Evolutionary conservation across 371 early-diverging fungal genomes (phyloP), one percentile per base, ranked within the genome.

Genomic region (Rhizoclosmatium hyalinum): DNA sequence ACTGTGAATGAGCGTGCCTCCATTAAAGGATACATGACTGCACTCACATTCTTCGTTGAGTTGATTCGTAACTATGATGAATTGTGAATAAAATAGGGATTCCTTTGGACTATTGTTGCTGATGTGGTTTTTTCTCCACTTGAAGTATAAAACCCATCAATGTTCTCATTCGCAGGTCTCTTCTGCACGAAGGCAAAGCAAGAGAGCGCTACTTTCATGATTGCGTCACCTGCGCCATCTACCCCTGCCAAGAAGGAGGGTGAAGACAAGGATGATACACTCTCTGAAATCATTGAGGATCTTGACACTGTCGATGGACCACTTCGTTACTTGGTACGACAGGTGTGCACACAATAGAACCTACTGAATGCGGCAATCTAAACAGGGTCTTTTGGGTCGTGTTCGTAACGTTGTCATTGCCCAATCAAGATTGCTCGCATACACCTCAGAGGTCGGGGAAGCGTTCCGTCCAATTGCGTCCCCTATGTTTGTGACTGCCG

Each of bases 391-490:
- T 14, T 60, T 76, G 61, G 89, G 87, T 77, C 90, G 93, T 32
- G 77, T 92, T 50, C 80, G 86, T 55, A 90, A 82, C 8, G 85
- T 91, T 39, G 76, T 90, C 32, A 72, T 79, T 4, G 90, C 90
- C 21, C 89, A 89, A 10, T 81, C 84, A 21, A 85, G 91, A 43
- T 89, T 90, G 73, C 82, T 92, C 58, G 92, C 91, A 17, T 92
- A 91, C 77, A 89, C 90, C 3, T 90, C 89, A 14, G 92, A 92
- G 72, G 86, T 92, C 32, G 94, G 94, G 47, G 94, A 94, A 75
- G 92, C 92, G 2, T 91, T 94, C 75, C 85, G 94, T 2, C 94
- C 94, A 19, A 84, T 92, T 50, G 89, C 90, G 14, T 76, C 83
- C n/a, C 86, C 85, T 2, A 5, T 68, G 14, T 65, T 76, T 50